Conservation (phyloP, 768 basidiomycete genomes). For the Boletus huronensis region DNA sequence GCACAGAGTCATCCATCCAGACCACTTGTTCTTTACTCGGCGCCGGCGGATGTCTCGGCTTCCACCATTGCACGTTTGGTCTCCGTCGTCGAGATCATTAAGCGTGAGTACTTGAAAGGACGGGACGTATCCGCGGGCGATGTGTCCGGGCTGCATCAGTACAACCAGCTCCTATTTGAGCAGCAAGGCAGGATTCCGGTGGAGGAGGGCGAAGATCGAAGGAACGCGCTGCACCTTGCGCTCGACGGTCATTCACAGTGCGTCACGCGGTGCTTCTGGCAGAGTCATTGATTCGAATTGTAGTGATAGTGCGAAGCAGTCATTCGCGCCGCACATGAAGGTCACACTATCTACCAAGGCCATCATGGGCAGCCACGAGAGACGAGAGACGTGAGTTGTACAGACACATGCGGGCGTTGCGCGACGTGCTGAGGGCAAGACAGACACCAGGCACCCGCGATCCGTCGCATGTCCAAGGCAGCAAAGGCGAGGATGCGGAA, state of each 20-base stretch:
- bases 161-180: slow-evolving; percentile 64
- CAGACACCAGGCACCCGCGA: slow-evolving; percentile 56
- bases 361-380: slow-evolving; percentile 38
- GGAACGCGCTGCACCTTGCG: slow-evolving; percentile 32
- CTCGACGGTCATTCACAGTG: slow-evolving; percentile 62
- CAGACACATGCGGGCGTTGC: not conserved
- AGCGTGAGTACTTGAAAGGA: slow-evolving; percentile 67
- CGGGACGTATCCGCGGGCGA: slow-evolving; percentile 44
- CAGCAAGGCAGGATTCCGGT: slow-evolving; percentile 18
- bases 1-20: slow-evolving; percentile 45
- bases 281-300: not conserved
- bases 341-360: slow-evolving; percentile 55
- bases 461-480: slow-evolving; percentile 54
- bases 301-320: slow-evolving; percentile 45
- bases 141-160: slow-evolving; percentile 64
- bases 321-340: slow-evolving; percentile 65
- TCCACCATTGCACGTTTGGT: slow-evolving; percentile 60
- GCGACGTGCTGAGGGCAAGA: slow-evolving; percentile 8
- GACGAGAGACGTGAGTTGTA: slow-evolving; percentile 36
- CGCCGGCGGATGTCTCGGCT: slow-evolving; percentile 39
- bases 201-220: slow-evolving; percentile 34
- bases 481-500: slow-evolving; percentile 55
- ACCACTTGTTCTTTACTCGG: slow-evolving; percentile 57
- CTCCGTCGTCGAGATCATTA: slow-evolving; percentile 79
- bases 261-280: slow-evolving; percentile 21